Evolutionary conservation across 1,139 yeast genomes (phyloP).

Genomic region (Dujonia santamariae): DNA sequence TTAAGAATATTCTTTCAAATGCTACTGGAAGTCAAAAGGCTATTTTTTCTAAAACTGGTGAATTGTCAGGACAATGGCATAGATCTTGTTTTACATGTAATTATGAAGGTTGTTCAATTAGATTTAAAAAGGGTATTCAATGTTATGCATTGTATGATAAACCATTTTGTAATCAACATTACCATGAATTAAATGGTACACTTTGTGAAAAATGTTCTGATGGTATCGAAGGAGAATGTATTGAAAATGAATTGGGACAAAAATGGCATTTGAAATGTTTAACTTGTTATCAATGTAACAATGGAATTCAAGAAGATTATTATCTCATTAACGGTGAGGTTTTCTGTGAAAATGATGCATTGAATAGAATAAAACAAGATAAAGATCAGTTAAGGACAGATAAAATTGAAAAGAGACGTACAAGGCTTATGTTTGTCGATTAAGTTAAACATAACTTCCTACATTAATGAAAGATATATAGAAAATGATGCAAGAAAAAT

Average conservation of each 20-base stretch:
- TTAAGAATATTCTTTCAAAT: conserved; percentile 35
- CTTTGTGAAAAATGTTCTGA: conserved; percentile 65
- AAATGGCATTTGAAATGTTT: conserved; percentile 68
- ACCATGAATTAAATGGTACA: conserved; percentile 73
- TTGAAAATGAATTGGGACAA: conserved; percentile 68
- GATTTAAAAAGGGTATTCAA: conserved; percentile 58
- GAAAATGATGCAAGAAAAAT: no score
- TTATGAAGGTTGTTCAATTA: conserved; percentile 45
- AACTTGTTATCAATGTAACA: conserved; percentile 51
- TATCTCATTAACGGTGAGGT: conserved; percentile 49
- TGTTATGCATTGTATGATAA: conserved; percentile 77
- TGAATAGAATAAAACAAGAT: conserved; percentile 23
- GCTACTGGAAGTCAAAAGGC: conserved; percentile 42
- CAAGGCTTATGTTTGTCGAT: conserved; percentile 38
- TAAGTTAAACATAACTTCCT: conserved; percentile 7
- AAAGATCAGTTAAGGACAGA: conserved; percentile 25
- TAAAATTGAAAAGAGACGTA: conserved; percentile 44
- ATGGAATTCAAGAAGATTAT: conserved; percentile 52
- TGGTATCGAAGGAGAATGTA: conserved; percentile 90
- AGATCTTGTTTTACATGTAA: conserved; percentile 76
- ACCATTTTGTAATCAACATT: conserved; percentile 83
- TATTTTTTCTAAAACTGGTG: conserved; percentile 77
- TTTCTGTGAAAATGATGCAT: conserved; percentile 48
- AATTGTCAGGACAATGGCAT: conserved; percentile 94
- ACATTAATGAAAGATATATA: background rate